These are phyloP conservation scores for Trichocomaceae sp. DNA, from an alignment of 2,329 filamentous ascomycete species.

Conservation along the genomic window DNA sequence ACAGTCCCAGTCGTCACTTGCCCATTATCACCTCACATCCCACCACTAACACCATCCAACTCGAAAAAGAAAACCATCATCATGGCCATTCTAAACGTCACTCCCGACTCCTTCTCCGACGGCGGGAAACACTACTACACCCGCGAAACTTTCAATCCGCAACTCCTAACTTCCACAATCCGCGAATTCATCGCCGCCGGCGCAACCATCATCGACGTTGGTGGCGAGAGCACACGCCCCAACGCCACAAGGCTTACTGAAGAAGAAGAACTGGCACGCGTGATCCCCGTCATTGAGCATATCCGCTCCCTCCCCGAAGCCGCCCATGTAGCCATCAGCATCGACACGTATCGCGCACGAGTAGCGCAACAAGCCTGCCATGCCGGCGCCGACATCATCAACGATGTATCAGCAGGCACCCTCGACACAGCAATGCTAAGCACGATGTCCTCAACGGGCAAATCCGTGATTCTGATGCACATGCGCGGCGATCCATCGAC, in stretches of 20 bases:
- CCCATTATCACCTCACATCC: constrained; percentile 32
- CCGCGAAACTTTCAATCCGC: constrained; percentile 34
- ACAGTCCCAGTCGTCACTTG: constrained; percentile 34
- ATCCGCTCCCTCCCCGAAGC: constrained; percentile 63
- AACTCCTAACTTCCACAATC: constrained; percentile 52
- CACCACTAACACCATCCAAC: constrained; percentile 54
- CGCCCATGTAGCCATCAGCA: constrained; percentile 63
- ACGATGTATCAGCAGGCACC: constrained; percentile 80
- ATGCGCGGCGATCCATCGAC: constrained; percentile 83
- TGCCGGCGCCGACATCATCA: constrained; percentile 85
- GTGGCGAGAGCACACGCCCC: constrained; percentile 87
- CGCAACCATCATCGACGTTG: constrained; percentile 82
- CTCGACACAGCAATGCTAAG: constrained; percentile 76
- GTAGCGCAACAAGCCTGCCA: constrained; percentile 71
- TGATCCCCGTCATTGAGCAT: constrained; percentile 70
- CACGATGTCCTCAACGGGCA: constrained; percentile 69
- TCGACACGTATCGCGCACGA: constrained; percentile 85
- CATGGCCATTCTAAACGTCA: constrained; percentile 94
- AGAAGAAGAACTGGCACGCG: constrained; percentile 67
- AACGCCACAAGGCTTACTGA: constrained; percentile 61
- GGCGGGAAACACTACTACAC: constrained; percentile 58
- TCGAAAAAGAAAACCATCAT: constrained; percentile 59
- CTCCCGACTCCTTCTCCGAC: constrained; percentile 95
- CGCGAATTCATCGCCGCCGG: constrained; percentile 58
- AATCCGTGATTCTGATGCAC: constrained; percentile 81